Conservation (phyloP, 768 basidiomycete genomes). For the Lentinula aciculospora region DNA sequence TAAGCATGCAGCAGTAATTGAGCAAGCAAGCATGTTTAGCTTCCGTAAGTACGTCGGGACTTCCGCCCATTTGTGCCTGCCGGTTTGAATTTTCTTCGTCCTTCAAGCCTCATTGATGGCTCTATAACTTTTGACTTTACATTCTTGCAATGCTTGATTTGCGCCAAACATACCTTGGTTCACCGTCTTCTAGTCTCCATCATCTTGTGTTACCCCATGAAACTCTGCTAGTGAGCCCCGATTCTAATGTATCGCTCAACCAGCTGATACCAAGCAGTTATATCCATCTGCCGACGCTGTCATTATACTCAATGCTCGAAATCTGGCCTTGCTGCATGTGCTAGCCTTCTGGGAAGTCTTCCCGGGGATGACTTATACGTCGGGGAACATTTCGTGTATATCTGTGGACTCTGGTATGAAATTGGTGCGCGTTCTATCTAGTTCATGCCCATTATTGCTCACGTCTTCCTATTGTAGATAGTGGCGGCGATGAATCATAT, state of each 20-base stretch:
- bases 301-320: constrained; percentile 66
- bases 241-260: neutral
- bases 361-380: constrained; percentile 44
- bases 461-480: constrained; percentile 40
- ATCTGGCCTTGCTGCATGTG: constrained; percentile 58
- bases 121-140: neutral
- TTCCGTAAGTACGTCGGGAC: neutral
- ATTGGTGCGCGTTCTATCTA: constrained; percentile 49
- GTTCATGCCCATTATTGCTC: neutral
- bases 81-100: neutral
- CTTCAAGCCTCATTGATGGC: neutral
- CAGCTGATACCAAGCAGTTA: constrained; percentile 36
- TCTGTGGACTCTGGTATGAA: constrained; percentile 77
- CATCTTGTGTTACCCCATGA: constrained; percentile 52
- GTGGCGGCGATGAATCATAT: constrained; percentile 64
- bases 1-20: neutral
- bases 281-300: constrained; percentile 70
- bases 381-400: constrained; percentile 50
- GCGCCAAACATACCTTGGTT: constrained; percentile 37
- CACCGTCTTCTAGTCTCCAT: constrained; percentile 49
- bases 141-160: constrained; percentile 39
- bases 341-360: constrained; percentile 81
- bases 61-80: neutral
- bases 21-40: neutral
- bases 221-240: constrained; percentile 55